Percentiles rank a stretch among this genome's conserved stretches.
Evolutionary conservation across 2,329 filamentous ascomycete genomes (phyloP).

Genomic region (Penicillium fuscoglaucum): DNA sequence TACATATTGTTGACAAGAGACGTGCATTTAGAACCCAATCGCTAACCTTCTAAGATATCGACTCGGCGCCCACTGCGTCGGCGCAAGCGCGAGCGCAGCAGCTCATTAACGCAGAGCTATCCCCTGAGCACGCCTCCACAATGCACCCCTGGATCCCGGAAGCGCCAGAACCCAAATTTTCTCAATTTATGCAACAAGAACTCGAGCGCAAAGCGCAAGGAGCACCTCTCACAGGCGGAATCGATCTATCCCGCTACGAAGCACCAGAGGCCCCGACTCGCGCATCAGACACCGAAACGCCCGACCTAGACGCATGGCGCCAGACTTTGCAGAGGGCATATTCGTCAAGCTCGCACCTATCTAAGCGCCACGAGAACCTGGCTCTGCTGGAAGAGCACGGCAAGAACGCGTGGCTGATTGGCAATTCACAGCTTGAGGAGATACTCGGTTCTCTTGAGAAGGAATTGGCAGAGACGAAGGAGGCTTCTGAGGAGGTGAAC

Average conservation of each 20-base stretch:
- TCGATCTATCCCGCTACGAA: constrained; percentile 83
- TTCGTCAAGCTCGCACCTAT: constrained; percentile 59
- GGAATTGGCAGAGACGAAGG: constrained; percentile 68
- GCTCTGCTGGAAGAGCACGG: constrained; percentile 76
- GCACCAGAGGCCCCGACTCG: constrained; percentile 61
- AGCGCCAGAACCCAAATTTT: constrained; percentile 57
- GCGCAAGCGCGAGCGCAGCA: constrained; percentile 67
- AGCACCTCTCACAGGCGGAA: constrained; percentile 59
- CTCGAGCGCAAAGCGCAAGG: constrained; percentile 65
- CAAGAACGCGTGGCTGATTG: constrained; percentile 87
- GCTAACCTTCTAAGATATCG: constrained; percentile 65
- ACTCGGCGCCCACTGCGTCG: constrained; percentile 63
- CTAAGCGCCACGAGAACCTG: constrained; percentile 61
- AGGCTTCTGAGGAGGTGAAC: constrained; percentile 72
- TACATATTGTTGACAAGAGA: constrained; percentile 27
- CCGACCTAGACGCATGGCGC: constrained; percentile 50
- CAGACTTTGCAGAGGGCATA: constrained; percentile 57
- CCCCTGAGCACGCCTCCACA: constrained; percentile 48
- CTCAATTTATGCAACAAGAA: constrained; percentile 66
- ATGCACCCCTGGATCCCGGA: constrained; percentile 62
- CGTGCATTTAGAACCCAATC: constrained; percentile 16
- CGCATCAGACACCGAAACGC: constrained; percentile 32
- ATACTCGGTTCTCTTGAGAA: constrained; percentile 68
- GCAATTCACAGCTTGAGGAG: constrained; percentile 76
- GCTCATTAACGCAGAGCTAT: constrained; percentile 68